Conservation (phyloP, 495 filamentous ascomycete species). For the Lentithecium fluviatile region DNA sequence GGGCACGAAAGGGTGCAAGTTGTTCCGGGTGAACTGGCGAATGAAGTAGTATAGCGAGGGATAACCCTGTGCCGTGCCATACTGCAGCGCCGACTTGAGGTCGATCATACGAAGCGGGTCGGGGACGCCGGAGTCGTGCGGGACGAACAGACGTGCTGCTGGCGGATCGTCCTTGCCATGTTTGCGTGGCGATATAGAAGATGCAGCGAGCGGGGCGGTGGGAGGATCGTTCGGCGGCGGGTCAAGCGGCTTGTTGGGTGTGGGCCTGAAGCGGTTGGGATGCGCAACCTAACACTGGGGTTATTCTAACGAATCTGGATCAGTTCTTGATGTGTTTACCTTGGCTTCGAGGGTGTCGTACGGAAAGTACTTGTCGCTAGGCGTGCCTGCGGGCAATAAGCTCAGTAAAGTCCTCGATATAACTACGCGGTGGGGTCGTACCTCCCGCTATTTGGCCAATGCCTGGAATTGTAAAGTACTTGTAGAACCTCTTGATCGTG, state of each 20-base stretch:
- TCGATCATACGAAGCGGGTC: constrained; percentile 70
- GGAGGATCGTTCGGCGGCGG: constrained; percentile 49
- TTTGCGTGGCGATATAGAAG: constrained; percentile 35
- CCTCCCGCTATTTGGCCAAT: constrained; percentile 89
- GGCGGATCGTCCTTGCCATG: constrained; percentile 25
- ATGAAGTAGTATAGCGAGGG: constrained; percentile 72
- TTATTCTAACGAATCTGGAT: neutral
- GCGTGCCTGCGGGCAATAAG: constrained; percentile 58
- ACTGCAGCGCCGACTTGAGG: constrained; percentile 78
- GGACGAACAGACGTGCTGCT: constrained; percentile 63
- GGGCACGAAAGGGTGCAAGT: constrained; percentile 77
- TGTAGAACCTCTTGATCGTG: constrained; percentile 75
- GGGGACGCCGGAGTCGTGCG: constrained; percentile 57
- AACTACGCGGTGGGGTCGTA: constrained; percentile 35
- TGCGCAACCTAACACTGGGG: constrained; percentile 50
- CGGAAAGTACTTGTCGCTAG: constrained; percentile 78
- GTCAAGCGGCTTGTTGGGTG: constrained; percentile 47
- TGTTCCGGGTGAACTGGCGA: constrained; percentile 69
- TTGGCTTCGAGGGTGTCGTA: constrained; percentile 88
- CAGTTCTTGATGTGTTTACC: constrained; percentile 16
- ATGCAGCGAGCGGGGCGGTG: constrained; percentile 29
- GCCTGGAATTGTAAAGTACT: constrained; percentile 75
- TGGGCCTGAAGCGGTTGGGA: constrained; percentile 69
- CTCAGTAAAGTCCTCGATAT: neutral
- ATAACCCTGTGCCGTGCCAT: constrained; percentile 75